Evolutionary conservation across 1,284 basidiomycete genomes (phyloP).

Genomic region (Heterobasidion occidentale): DNA sequence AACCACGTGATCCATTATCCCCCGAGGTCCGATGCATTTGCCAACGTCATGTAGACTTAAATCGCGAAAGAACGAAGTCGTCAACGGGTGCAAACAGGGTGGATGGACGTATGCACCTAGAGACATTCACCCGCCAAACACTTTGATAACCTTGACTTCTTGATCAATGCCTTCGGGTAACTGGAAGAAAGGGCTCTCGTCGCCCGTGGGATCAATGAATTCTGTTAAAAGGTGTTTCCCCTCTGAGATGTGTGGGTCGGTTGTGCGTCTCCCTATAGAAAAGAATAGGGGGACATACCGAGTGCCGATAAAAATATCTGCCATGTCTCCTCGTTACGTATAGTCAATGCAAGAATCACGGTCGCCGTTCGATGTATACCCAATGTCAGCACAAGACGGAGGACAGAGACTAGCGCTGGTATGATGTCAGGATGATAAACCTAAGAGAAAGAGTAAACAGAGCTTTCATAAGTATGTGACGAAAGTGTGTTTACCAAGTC

Average conservation of each 20-base stretch:
- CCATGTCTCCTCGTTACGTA: conserved; percentile 38
- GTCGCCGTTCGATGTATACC: conserved; percentile 5
- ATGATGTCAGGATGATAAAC: conserved; percentile 64
- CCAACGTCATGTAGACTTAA: too few species aligned
- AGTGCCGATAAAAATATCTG: conserved; percentile 24
- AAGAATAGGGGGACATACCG: not conserved
- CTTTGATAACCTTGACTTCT: conserved; percentile 1
- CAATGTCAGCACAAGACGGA: conserved; percentile 39
- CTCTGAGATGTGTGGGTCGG: conserved; percentile 1
- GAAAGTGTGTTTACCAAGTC: conserved; percentile 44
- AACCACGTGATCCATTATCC: too few species aligned
- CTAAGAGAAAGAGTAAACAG: conserved; percentile 25
- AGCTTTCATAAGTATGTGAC: not conserved
- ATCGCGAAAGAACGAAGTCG: too few species aligned
- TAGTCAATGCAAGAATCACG: conserved; percentile 53
- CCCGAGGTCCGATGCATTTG: too few species aligned
- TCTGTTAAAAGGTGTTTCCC: conserved; percentile 3
- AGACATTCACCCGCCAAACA: not conserved
- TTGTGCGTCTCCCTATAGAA: not conserved
- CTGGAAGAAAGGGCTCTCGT: conserved; percentile 5
- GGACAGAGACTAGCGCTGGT: conserved; percentile 43
- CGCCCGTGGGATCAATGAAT: not conserved
- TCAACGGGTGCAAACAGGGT: too few species aligned
- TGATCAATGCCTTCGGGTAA: conserved; percentile 8
- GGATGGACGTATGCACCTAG: not conserved